Evolutionary conservation across 371 early-diverging fungal species (phyloP).

Genomic region (Mortierella sp.): DNA sequence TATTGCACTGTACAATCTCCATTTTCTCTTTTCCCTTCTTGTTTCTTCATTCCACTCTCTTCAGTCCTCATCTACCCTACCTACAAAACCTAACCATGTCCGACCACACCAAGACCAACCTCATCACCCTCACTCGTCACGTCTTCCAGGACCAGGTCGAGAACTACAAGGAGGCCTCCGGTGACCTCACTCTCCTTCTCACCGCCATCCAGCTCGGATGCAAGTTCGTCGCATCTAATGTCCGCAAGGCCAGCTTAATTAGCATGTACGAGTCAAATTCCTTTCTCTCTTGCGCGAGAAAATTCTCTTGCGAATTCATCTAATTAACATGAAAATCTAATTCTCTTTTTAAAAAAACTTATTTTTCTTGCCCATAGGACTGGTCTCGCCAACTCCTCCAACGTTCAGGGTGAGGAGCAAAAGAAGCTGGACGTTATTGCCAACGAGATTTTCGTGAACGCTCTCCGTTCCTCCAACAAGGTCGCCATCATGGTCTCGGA

Average conservation of each 20-base stretch:
- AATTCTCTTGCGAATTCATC: too few relatives aligned
- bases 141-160: conserved; percentile 92
- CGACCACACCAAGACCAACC: conserved; percentile 76
- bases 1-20: neutral
- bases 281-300: neutral
- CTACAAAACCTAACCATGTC: conserved; percentile 30
- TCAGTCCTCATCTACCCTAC: neutral
- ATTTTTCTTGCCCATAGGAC: conserved; percentile 63
- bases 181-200: conserved; percentile 94
- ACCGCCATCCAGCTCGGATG: conserved; percentile 94
- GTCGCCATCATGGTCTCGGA: conserved; percentile 95
- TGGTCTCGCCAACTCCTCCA: conserved; percentile 89
- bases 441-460: conserved; percentile 98
- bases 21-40: neutral
- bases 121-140: conserved; percentile 94
- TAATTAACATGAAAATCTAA: neutral
- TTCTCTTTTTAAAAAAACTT: neutral
- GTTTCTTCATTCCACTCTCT: neutral
- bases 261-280: conserved; percentile 80
- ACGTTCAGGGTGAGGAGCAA: conserved; percentile 96
- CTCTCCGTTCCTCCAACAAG: conserved; percentile 92
- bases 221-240: conserved; percentile 97
- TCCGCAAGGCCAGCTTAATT: conserved; percentile 95
- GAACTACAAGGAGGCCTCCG: conserved; percentile 87
- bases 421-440: conserved; percentile 97